Percentiles rank a stretch among this genome's conserved stretches.
phyloP scores from a whole-genome alignment of 1,284 basidiomycete species.

The Leucoagaricus sp. region DNA sequence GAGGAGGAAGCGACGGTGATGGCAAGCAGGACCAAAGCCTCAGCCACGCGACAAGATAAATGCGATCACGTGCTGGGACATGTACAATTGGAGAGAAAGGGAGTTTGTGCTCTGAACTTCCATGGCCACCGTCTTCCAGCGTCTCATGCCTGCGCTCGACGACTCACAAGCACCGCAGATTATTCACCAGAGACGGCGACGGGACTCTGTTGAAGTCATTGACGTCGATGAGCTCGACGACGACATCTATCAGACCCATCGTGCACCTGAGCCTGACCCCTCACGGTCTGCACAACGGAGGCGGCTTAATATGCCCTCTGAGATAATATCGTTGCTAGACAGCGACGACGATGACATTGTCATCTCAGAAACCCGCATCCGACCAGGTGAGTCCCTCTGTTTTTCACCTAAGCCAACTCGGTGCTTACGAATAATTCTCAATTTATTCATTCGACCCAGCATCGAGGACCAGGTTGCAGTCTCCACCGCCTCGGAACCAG shows the following conservation, averaged over 20 bases:
- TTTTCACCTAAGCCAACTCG: background rate
- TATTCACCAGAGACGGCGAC: slow-evolving; percentile 19
- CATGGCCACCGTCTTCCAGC: slow-evolving; percentile 15
- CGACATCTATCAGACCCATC: slow-evolving; percentile 15
- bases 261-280: slow-evolving; percentile 15
- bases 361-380: background rate
- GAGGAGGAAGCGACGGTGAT: too few relatives aligned
- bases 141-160: slow-evolving; percentile 24
- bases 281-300: slow-evolving; percentile 15
- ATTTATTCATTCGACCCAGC: background rate
- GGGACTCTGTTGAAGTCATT: slow-evolving; percentile 37
- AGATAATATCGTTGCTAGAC: slow-evolving; percentile 28
- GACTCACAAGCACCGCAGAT: slow-evolving; percentile 15
- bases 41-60: background rate
- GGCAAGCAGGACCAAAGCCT: background rate
- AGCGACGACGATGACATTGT: slow-evolving; percentile 31
- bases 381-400: slow-evolving; percentile 2
- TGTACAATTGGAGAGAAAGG: background rate
- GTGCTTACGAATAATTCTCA: background rate
- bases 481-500: slow-evolving; percentile 34
- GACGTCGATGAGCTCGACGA: slow-evolving; percentile 39
- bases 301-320: slow-evolving; percentile 14
- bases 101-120: background rate
- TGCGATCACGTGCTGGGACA: slow-evolving; percentile 9
- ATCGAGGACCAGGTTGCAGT: slow-evolving; percentile 25